Conservation (phyloP, 805 yeast genomes). For the Starmerella geochares region DNA sequence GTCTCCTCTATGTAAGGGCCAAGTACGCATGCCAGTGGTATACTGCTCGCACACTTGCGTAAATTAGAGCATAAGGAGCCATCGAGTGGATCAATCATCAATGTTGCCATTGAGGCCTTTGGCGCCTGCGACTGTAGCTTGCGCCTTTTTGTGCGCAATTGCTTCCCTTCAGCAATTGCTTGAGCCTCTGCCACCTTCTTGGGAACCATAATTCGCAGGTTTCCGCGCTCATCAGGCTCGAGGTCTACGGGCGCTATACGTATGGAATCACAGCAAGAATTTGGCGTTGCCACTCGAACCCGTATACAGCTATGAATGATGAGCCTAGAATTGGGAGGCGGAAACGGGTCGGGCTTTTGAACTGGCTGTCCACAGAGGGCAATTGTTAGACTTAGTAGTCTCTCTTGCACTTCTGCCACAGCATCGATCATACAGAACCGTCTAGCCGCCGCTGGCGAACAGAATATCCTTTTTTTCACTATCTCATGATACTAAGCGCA, state of each 20-base stretch:
- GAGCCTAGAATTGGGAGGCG: neutral
- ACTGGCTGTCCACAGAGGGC: neutral
- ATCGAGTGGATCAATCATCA: neutral
- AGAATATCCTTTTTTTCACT: neutral
- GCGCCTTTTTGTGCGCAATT: neutral
- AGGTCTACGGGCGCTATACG: neutral
- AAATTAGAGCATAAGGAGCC: conserved; percentile 1
- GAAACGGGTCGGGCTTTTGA: neutral
- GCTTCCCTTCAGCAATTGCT: neutral
- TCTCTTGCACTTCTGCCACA: neutral
- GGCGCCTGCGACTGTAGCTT: neutral
- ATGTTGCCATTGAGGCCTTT: neutral
- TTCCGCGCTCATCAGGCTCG: neutral
- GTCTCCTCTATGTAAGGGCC: conserved; percentile 3
- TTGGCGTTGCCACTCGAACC: conserved; percentile 2
- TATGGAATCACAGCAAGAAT: neutral
- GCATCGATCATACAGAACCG: neutral
- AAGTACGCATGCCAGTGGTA: neutral
- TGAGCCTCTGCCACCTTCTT: neutral
- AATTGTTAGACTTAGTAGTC: neutral
- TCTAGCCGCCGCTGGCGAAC: neutral
- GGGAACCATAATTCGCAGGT: neutral
- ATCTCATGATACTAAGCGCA: conserved; percentile 1
- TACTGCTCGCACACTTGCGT: neutral
- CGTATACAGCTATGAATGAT: too few relatives aligned